Percentiles rank a stretch among this genome's conserved stretches.
These are phyloP conservation scores for Malus hybrid DNA, from an alignment of 331 rosid genomes.

Conservation along the genomic window DNA sequence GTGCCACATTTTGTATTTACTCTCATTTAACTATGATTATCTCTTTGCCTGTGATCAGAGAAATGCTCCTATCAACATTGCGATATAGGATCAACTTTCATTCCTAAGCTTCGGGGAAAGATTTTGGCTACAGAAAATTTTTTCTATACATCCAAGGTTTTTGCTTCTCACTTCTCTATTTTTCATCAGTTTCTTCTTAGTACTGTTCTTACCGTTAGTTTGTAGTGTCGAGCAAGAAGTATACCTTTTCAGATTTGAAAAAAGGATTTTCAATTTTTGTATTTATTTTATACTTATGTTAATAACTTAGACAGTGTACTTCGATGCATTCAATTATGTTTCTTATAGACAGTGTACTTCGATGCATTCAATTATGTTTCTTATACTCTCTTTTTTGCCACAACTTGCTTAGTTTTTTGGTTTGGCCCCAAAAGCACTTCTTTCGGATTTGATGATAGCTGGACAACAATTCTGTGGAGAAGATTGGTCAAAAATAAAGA, in stretches of 20 bases:
- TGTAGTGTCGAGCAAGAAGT: not conserved
- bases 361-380: constrained; percentile 2
- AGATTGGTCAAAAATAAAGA: constrained; percentile 66
- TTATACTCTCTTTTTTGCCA: not conserved
- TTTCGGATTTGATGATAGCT: constrained; percentile 68
- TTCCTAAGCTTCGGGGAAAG: constrained; percentile 79
- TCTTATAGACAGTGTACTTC: not conserved
- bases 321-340: constrained; percentile 1
- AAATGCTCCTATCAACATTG: constrained; percentile 59
- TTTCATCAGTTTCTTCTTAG: constrained; percentile 11
- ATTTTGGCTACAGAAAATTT: constrained; percentile 95
- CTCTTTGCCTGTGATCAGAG: constrained; percentile 37
- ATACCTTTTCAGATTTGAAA: not conserved
- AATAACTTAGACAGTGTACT: not conserved
- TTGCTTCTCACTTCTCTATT: not conserved
- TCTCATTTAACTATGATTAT: constrained; percentile 2
- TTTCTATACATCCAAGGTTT: constrained; percentile 88
- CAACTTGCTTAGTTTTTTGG: constrained; percentile 58
- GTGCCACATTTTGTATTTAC: constrained; percentile 11
- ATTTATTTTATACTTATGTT: not conserved
- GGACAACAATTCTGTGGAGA: constrained; percentile 79
- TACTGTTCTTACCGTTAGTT: not conserved
- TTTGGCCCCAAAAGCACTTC: constrained; percentile 51
- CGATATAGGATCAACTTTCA: constrained; percentile 69
- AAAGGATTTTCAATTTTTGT: not conserved